These are phyloP conservation scores for Lodderomyces margitis DNA, from an alignment of 1,139 yeast species.

Conservation along the genomic window DNA sequence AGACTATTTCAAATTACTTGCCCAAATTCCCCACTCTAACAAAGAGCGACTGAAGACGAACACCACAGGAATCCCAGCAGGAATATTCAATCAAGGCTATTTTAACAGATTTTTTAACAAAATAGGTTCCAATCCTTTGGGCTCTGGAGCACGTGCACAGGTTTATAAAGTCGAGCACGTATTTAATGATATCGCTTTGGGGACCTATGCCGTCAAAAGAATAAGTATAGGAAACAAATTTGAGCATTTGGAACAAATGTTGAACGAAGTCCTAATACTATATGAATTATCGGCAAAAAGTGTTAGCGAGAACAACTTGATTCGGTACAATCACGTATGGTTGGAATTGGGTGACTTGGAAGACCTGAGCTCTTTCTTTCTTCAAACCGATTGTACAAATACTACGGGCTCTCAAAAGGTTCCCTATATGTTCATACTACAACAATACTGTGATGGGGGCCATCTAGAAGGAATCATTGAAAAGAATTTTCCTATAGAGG, in stretches of 20 bases:
- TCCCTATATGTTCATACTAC: conserved; percentile 81
- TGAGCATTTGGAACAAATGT: conserved; percentile 63
- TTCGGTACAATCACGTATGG: conserved; percentile 91
- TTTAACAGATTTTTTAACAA: conserved; percentile 64
- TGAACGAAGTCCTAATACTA: conserved; percentile 72
- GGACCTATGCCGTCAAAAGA: conserved; percentile 79
- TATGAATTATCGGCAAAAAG: conserved; percentile 45
- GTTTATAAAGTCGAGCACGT: conserved; percentile 82
- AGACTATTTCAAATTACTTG: conserved; percentile 41
- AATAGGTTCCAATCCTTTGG: conserved; percentile 45
- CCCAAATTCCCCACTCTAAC: conserved; percentile 26
- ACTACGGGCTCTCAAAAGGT: conserved; percentile 25
- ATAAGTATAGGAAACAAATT: conserved; percentile 80
- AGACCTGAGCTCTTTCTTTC: conserved; percentile 35
- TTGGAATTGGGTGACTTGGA: conserved; percentile 67
- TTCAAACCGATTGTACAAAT: conserved; percentile 15
- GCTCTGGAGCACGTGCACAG: conserved; percentile 81
- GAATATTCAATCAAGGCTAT: conserved; percentile 69
- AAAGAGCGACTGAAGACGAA: not conserved
- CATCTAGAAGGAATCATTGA: conserved; percentile 69
- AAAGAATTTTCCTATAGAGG: conserved; percentile 26
- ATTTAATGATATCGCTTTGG: conserved; percentile 67
- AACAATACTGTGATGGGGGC: conserved; percentile 88
- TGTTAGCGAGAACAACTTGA: conserved; percentile 56
- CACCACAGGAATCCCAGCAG: conserved; percentile 28